phyloP scores from a whole-genome alignment of 257 asterid genomes.

The Plantago ovata region DNA sequence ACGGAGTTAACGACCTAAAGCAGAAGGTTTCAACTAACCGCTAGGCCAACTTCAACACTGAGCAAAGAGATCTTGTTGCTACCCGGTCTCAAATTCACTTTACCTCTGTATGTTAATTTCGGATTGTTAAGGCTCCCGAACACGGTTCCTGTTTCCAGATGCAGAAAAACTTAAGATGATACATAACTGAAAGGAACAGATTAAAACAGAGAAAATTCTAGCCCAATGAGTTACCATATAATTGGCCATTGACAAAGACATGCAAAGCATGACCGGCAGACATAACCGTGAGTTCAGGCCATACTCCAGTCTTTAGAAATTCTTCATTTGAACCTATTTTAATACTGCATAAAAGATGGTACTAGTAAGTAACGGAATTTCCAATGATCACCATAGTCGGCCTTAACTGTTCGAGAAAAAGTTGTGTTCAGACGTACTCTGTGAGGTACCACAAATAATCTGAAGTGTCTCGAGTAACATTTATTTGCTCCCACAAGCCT shows the following conservation, averaged over 20 bases:
- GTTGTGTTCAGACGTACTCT: conserved; percentile 39
- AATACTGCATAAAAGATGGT: conserved; percentile 37
- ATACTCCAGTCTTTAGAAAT: conserved; percentile 50
- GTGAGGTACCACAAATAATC: conserved; percentile 91
- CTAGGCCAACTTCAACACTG: conserved; percentile 78
- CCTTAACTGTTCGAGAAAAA: not conserved
- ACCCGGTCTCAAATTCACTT: conserved; percentile 65
- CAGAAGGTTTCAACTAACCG: conserved; percentile 47
- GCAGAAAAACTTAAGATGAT: not conserved
- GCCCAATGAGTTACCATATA: conserved; percentile 41
- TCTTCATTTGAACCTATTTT: conserved; percentile 65
- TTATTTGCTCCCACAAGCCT: conserved; percentile 76
- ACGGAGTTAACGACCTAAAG: not conserved
- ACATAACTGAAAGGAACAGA: not conserved
- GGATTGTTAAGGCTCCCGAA: conserved; percentile 66
- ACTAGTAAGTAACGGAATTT: not conserved
- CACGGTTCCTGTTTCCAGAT: conserved; percentile 39
- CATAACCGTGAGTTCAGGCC: conserved; percentile 63
- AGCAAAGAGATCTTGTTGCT: conserved; percentile 78
- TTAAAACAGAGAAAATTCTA: not conserved
- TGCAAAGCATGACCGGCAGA: conserved; percentile 94
- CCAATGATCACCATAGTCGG: not conserved
- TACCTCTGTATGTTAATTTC: conserved; percentile 44
- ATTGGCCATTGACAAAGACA: conserved; percentile 67
- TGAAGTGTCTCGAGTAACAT: conserved; percentile 71